phyloP scores from a whole-genome alignment of 805 yeast species.

The Helenozyma baotianmanensis region DNA sequence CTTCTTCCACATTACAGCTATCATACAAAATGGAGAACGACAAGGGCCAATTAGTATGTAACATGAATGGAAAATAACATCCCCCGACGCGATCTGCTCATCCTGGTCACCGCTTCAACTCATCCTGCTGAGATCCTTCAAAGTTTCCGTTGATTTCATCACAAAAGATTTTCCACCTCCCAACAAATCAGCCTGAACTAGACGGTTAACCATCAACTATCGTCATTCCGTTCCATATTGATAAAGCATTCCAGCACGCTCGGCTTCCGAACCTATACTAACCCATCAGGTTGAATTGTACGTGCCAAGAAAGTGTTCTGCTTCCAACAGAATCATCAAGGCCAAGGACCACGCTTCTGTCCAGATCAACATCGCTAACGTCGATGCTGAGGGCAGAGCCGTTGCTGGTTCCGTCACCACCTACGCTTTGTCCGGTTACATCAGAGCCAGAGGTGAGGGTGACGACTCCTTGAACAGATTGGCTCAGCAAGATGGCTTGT shows the following conservation, averaged over 20 bases:
- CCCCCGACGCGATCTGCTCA: no score
- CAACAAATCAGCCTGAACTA: no score
- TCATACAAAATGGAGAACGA: constrained; percentile 96
- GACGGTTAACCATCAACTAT: no score
- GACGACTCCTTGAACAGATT: constrained; percentile 99
- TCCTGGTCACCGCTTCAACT: no score
- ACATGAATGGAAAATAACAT: no score
- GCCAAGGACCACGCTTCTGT: constrained; percentile 99
- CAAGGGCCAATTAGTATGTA: constrained; percentile 97
- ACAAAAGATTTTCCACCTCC: no score
- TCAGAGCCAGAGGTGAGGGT: constrained; percentile 99
- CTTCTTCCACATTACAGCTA: constrained; percentile 7
- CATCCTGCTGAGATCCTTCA: no score
- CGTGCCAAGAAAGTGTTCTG: constrained; percentile 99
- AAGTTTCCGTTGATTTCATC: no score
- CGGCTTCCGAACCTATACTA: constrained; percentile 27
- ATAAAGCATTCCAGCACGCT: no score
- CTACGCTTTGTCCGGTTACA: constrained; percentile 95
- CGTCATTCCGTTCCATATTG: no score
- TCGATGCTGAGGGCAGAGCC: constrained; percentile 94
- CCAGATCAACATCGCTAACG: constrained; percentile 98
- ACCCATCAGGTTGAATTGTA: constrained; percentile 89
- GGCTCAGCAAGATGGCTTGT: constrained; percentile 97
- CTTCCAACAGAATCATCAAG: constrained; percentile 99
- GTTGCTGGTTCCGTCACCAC: constrained; percentile 87